These are phyloP conservation scores for Trichosporon ovoides DNA, from an alignment of 1,284 basidiomycete genomes.

Conservation along the genomic window DNA sequence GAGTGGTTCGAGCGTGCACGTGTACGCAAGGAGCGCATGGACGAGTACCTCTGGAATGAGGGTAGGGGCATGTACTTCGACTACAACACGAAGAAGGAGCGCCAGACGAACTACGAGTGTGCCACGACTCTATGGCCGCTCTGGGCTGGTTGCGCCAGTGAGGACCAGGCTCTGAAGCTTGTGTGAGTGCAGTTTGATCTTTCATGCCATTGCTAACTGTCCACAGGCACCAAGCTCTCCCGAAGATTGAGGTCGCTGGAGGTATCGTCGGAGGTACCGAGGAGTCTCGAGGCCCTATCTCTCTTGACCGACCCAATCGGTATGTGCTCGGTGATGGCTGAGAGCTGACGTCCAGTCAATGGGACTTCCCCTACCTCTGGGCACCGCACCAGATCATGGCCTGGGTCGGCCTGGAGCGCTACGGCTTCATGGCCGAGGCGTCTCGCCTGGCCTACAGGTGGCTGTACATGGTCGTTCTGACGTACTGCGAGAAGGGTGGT, in stretches of 20 bases:
- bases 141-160: constrained; percentile 94
- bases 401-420: constrained; percentile 95
- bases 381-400: constrained; percentile 95
- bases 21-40: constrained; percentile 74
- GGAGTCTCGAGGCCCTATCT: constrained; percentile 90
- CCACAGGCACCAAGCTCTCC: constrained; percentile 68
- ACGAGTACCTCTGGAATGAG: constrained; percentile 96
- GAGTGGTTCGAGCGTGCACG: constrained; percentile 89
- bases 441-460: constrained; percentile 90
- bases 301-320: constrained; percentile 89
- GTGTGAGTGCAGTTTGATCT: constrained; percentile 57
- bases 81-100: constrained; percentile 84
- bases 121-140: constrained; percentile 94
- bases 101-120: constrained; percentile 89
- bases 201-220: constrained; percentile 10
- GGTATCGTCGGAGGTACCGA: constrained; percentile 97
- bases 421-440: constrained; percentile 90
- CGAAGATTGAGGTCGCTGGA: constrained; percentile 93
- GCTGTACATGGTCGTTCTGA: constrained; percentile 73
- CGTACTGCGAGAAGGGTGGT: constrained; percentile 84
- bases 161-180: constrained; percentile 86
- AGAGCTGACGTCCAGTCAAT: constrained; percentile 61
- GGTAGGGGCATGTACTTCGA: constrained; percentile 92
- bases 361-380: constrained; percentile 63
- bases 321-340: constrained; percentile 67